Base-by-base conservation (phyloP, 1,139 yeast genomes). In the Saccharomyces hybrid region DNA sequence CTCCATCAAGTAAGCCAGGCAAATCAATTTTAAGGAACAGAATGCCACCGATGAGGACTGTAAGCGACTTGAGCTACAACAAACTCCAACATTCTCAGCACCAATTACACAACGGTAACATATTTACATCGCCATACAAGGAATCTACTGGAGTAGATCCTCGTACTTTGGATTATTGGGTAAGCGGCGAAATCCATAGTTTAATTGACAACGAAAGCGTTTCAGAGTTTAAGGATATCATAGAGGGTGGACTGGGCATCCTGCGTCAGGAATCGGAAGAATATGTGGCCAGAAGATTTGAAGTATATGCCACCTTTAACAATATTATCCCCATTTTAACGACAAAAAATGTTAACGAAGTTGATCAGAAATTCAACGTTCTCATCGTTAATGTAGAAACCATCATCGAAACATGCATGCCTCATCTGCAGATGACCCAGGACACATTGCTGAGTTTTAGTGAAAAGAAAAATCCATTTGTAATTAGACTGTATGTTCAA, bases 301-400 rank as follows among this genome's bases (percentile, higher is more conserved):
- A 84, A 67, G 83, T 83, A 0, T 84, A 83, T 65, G 89, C 89
- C 0, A 78, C 88, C 0, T 72, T 84, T 50, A 69, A 69, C 52
- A 66, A 63, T 48, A 62, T 68, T n/a, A 52, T 67, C 31, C 64
- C 68, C n/a, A 32, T 19, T 26, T 44, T 27, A 7, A 44, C 59
- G 1, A 31, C 62, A 3, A 53, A 58, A 19, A 64, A 60, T 16
- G 19, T 42, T 3, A 49, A 48, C 28, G 70, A 67, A 11, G 49
- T 67, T 14, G 70, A 67, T 4, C 62, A 57, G 50, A 82, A 80
- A 59, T 70, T 76, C 49, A 65, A 75, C 2, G 68, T 77, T 52
- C 73, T 80, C 51, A 62, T 73, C 3, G 75, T 76, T 49, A 58
- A 70, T 14, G 44, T 71, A 42, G 52, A 55, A 14, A 48, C 31